Evolutionary conservation across 805 yeast species (phyloP), one percentile per base, ranked within the genome.

Genomic region (Lachancea sp.): DNA sequence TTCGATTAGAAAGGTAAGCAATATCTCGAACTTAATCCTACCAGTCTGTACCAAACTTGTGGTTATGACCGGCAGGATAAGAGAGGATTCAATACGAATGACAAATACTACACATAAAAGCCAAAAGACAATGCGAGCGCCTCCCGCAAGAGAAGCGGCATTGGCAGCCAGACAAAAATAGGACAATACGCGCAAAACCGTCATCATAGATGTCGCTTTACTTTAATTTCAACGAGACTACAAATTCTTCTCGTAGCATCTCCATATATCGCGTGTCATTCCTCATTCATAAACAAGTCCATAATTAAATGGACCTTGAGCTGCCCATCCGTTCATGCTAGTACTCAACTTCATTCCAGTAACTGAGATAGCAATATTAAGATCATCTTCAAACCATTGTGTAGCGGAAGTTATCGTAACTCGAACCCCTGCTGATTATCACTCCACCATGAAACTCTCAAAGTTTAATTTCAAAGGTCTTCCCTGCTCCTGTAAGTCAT

Each of bases 311-410:
- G 33, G 29, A 36, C 39, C 21, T 13, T 36, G 8, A 21, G 39
- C 39, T 36, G 39, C 39, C 30, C 34, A 36, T 36, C 32, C 39
- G 39, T 36, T 36, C 39, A 28, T 36, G 39, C 39, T 8, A 16
- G 19, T 13, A 22, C 38, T 26, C 38, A 15, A 20, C 17, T 19
- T 20, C 19, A n/a, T 28, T 11, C 26, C 25, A 20, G 30, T n/a
- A 22, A 29, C 29, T 12, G 29, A 29, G 22, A 23, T 11, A 37
- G 35, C 34, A 37, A 18, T 37, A 29, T 32, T 38, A 23, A 19
- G 33, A 33, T 39, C 42, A 39, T 39, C 42, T 39, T 39, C 21
- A 29, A 39, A 39, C 42, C 32, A 18, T 28, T 34, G 38, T 33
- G 42, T 39, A 39, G 42, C 29, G 23, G 24, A 32, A 24, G 30